Percentiles rank a stretch among this genome's conserved stretches.
Conservation (phyloP, 163 green algal genomes). For the Coccomyxa subellipsoidea region DNA sequence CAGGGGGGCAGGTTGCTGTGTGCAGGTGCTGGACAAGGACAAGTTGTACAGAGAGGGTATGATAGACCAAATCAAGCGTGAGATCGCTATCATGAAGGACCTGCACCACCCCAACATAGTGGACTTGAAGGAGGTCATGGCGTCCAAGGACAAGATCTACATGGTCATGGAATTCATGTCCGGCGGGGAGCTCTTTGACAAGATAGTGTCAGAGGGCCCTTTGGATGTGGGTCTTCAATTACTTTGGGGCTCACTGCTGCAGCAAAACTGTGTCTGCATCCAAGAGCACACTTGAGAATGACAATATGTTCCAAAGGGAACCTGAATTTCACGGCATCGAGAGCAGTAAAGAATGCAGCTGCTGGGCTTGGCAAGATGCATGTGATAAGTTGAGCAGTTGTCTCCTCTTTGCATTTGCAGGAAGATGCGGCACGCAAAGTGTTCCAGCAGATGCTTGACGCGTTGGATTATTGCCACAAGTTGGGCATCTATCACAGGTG, state of each 20-base stretch:
- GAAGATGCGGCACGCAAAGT: slow-evolving; percentile 36
- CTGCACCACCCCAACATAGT: slow-evolving; percentile 57
- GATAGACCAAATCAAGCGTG: slow-evolving; percentile 42
- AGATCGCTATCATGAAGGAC: slow-evolving; percentile 55
- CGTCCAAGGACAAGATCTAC: slow-evolving; percentile 54
- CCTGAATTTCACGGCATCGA: too few species aligned
- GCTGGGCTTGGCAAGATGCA: too few species aligned
- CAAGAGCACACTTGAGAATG: too few species aligned
- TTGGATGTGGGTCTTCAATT: slow-evolving; percentile 38
- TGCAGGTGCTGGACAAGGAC: slow-evolving; percentile 36
- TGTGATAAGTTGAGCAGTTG: too few species aligned
- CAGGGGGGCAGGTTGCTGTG: background rate
- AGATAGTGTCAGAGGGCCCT: slow-evolving; percentile 47
- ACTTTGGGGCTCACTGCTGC: too few species aligned
- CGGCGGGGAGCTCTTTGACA: slow-evolving; percentile 62
- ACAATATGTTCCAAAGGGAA: too few species aligned
- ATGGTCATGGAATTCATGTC: slow-evolving; percentile 67
- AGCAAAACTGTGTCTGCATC: background rate
- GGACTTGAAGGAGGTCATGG: slow-evolving; percentile 59
- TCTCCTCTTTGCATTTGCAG: slow-evolving; percentile 9
- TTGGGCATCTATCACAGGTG: slow-evolving; percentile 47
- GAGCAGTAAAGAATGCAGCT: too few species aligned
- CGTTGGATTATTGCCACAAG: slow-evolving; percentile 43
- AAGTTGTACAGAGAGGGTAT: slow-evolving; percentile 22
- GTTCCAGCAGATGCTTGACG: slow-evolving; percentile 46